Conservation (phyloP, 1,284 basidiomycete genomes). For the Sanghuangporus sanghuang region DNA sequence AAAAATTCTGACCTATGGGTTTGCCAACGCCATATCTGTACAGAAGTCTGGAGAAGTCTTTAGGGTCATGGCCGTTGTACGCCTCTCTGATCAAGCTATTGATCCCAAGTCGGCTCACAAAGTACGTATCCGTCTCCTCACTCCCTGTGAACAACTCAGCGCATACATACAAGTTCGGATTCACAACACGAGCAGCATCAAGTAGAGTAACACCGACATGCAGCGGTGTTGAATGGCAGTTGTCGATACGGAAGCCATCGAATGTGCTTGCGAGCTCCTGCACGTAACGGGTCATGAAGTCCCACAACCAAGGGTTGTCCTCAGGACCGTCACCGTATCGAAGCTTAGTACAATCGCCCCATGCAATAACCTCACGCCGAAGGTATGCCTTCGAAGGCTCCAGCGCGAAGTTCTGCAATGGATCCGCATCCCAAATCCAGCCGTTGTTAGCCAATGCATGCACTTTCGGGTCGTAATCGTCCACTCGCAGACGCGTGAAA, state of each 20-base stretch:
- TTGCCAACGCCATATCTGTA: conserved; percentile 88
- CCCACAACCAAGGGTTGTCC: conserved; percentile 94
- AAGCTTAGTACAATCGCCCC: conserved; percentile 97
- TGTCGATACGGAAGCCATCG: conserved; percentile 96
- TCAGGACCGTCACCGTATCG: conserved; percentile 78
- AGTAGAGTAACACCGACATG: conserved; percentile 91
- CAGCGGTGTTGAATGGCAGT: conserved; percentile 96
- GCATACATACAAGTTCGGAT: conserved; percentile 91
- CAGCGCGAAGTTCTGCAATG: conserved; percentile 92
- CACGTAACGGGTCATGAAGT: conserved; percentile 88
- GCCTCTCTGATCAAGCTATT: conserved; percentile 91
- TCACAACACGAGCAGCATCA: conserved; percentile 84
- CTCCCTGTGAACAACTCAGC: conserved; percentile 97
- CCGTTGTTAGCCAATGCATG: conserved; percentile 95
- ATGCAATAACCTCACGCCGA: conserved; percentile 93
- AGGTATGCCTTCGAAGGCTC: conserved; percentile 94
- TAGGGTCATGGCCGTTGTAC: conserved; percentile 84
- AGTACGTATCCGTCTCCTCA: conserved; percentile 88
- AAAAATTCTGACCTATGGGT: conserved; percentile 63
- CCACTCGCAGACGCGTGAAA: conserved; percentile 76
- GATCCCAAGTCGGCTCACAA: conserved; percentile 86
- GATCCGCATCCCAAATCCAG: conserved; percentile 98
- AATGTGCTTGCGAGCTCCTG: conserved; percentile 76
- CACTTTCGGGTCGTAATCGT: conserved; percentile 57
- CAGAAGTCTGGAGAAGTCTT: conserved; percentile 80